Conservation (phyloP, 164 flowering plant species). For the Tinospora cordifolia region DNA sequence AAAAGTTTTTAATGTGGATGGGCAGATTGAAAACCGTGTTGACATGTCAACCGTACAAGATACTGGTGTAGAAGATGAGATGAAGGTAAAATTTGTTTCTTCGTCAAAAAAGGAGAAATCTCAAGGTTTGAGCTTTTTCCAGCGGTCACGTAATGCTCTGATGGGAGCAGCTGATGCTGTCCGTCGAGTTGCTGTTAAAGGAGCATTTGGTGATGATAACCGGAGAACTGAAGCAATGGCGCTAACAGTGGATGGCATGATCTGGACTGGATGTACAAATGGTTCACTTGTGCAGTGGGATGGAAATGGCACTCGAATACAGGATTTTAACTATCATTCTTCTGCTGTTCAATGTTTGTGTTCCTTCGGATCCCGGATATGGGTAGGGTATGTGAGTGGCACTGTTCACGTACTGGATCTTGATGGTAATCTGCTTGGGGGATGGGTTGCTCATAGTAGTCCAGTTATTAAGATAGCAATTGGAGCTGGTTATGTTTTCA, state of each 20-base stretch:
- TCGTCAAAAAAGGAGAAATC: slow-evolving; percentile 77
- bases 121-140: slow-evolving; percentile 54
- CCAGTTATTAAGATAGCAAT: slow-evolving; percentile 66
- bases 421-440: slow-evolving; percentile 67
- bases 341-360: slow-evolving; percentile 69
- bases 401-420: slow-evolving; percentile 68
- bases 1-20: slow-evolving; percentile 83
- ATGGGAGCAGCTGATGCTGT: slow-evolving; percentile 99
- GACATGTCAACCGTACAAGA: slow-evolving; percentile 52
- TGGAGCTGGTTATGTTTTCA: slow-evolving; percentile 59
- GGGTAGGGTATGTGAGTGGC: slow-evolving; percentile 88
- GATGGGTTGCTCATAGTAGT: slow-evolving; percentile 82
- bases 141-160: slow-evolving; percentile 90
- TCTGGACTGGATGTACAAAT: slow-evolving; percentile 84
- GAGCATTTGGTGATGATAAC: slow-evolving; percentile 62
- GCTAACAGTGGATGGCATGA: slow-evolving; percentile 61
- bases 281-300: slow-evolving; percentile 93
- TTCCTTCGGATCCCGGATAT: slow-evolving; percentile 61
- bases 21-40: slow-evolving; percentile 65
- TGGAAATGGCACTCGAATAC: slow-evolving; percentile 72
- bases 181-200: slow-evolving; percentile 77
- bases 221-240: slow-evolving; percentile 68
- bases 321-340: slow-evolving; percentile 55
- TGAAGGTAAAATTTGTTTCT: slow-evolving; percentile 59
- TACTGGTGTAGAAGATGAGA: slow-evolving; percentile 59